Conservation (phyloP, 2,329 filamentous ascomycete species). For the Monosporascus sp. region DNA sequence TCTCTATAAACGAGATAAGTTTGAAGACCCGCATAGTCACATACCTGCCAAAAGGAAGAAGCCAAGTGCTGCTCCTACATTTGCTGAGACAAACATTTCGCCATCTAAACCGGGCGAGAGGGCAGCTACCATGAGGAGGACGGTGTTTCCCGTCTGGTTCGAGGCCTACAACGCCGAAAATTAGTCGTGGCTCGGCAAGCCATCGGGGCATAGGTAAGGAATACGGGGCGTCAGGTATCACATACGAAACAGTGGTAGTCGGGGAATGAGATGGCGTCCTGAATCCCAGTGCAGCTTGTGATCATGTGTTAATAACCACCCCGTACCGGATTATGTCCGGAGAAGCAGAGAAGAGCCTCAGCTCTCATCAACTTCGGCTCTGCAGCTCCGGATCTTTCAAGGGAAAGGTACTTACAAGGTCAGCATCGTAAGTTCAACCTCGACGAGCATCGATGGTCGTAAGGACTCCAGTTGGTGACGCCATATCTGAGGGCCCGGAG, state of each 20-base stretch:
- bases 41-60: constrained; percentile 44
- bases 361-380: background rate
- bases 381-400: background rate
- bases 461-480: background rate
- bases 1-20: background rate
- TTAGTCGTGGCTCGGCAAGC: background rate
- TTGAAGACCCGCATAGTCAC: background rate
- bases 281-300: constrained; percentile 41
- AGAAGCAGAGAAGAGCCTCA: background rate
- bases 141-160: constrained; percentile 62
- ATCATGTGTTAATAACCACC: constrained; percentile 1
- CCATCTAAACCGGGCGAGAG: constrained; percentile 42
- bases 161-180: constrained; percentile 31
- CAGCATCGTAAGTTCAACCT: background rate
- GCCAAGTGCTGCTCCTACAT: constrained; percentile 50
- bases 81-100: constrained; percentile 45
- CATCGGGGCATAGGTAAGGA: too few relatives aligned
- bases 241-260: constrained; percentile 54
- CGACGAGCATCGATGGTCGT: background rate
- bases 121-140: constrained; percentile 51
- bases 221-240: background rate
- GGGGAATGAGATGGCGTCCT: constrained; percentile 55
- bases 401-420: background rate
- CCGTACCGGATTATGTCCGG: background rate
- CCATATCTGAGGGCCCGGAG: background rate